Evolutionary conservation across 352 stramenopile genomes (phyloP).

Genomic region (Pythium dissotocum): DNA sequence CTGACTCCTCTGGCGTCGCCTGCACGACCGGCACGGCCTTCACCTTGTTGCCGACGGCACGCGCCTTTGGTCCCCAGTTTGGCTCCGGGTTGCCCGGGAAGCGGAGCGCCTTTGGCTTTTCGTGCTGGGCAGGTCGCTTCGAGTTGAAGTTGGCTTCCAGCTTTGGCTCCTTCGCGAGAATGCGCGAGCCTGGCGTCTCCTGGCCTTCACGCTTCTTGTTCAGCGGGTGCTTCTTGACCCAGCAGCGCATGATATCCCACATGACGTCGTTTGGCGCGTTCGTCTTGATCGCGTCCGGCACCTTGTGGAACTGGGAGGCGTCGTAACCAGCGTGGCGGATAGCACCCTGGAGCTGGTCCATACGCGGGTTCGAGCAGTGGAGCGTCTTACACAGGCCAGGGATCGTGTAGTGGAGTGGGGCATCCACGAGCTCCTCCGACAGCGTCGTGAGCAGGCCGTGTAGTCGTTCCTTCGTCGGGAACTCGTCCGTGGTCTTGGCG

Average conservation of each 20-base stretch:
- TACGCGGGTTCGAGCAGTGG: constrained; percentile 93
- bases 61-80: constrained; percentile 96
- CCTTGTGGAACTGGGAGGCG: constrained; percentile 98
- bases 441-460: constrained; percentile 95
- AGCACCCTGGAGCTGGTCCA: constrained; percentile 93
- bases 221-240: constrained; percentile 94
- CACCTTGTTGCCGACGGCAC: constrained; percentile 73
- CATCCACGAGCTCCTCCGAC: constrained; percentile 95
- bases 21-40: constrained; percentile 20
- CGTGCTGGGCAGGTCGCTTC: constrained; percentile 53
- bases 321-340: constrained; percentile 96
- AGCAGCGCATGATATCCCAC: constrained; percentile 98
- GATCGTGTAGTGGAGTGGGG: constrained; percentile 97
- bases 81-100: constrained; percentile 95
- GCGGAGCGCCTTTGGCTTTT: constrained; percentile 91
- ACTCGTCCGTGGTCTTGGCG: constrained; percentile 75
- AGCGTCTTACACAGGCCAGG: constrained; percentile 92
- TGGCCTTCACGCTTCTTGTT: constrained; percentile 86
- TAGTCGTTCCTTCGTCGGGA: constrained; percentile 92
- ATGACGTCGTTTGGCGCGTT: constrained; percentile 96
- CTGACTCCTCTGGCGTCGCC: constrained; percentile 9
- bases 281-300: constrained; percentile 98
- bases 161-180: constrained; percentile 84
- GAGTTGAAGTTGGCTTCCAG: constrained; percentile 86
- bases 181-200: constrained; percentile 78